Evolutionary conservation across 371 early-diverging fungal genomes (phyloP).

Genomic region (Dichotomocladium elegans): DNA sequence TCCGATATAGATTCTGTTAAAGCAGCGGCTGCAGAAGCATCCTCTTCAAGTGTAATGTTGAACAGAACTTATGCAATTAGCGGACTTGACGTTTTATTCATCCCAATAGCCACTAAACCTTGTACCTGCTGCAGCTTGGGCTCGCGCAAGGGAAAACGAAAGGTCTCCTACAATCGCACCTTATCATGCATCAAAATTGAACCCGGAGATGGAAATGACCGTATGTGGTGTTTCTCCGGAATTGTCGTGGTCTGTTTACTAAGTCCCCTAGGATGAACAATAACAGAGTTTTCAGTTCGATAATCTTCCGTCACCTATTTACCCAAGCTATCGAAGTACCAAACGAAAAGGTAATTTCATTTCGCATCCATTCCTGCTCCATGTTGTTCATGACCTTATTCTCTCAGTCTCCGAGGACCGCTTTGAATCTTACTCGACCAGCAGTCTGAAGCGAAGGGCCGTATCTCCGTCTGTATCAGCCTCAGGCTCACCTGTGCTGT

Average conservation of each 20-base stretch:
- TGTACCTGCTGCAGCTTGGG: conserved; percentile 41
- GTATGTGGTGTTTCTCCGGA: conserved; percentile 18
- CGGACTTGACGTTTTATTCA: background rate
- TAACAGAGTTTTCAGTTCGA: conserved; percentile 38
- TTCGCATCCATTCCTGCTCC: no score
- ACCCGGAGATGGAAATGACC: conserved; percentile 46
- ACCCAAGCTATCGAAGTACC: conserved; percentile 24
- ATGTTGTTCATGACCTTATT: no score
- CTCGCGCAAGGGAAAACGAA: conserved; percentile 22
- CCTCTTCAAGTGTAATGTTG: no score
- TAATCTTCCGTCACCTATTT: conserved; percentile 26
- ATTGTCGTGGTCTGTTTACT: no score
- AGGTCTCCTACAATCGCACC: conserved; percentile 21
- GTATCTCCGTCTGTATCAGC: conserved; percentile 44
- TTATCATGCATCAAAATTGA: conserved; percentile 41
- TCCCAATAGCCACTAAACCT: background rate
- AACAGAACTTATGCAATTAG: no score
- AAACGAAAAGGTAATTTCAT: conserved; percentile 46
- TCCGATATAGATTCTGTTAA: no score
- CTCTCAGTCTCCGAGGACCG: conserved; percentile 36
- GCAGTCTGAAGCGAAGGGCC: conserved; percentile 34
- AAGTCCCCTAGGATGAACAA: background rate
- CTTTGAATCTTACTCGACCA: conserved; percentile 28
- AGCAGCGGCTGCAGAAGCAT: no score
- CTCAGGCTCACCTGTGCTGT: conserved; percentile 36